Conservation (phyloP, 208 protist genomes). For the Trichomonas vaginalis region DNA sequence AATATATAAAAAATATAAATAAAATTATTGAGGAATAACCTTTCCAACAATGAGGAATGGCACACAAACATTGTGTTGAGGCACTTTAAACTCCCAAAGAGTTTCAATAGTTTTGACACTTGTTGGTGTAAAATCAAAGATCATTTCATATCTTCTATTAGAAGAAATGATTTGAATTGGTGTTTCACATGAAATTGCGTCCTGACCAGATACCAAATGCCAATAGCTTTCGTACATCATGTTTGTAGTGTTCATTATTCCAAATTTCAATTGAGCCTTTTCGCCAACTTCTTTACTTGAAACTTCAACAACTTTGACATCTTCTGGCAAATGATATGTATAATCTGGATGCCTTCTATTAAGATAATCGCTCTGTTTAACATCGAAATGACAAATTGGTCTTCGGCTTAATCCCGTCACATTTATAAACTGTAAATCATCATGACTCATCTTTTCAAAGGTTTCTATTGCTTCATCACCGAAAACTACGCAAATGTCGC, state of each 20-base stretch:
- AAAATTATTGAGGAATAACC: not conserved
- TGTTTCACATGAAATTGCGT: not conserved
- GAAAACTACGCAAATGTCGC: not conserved
- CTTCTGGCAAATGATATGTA: not conserved
- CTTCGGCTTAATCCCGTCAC: slow-evolving; percentile 59
- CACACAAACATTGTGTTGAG: not conserved
- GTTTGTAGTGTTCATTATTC: not conserved
- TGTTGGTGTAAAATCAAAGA: not conserved
- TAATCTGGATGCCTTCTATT: slow-evolving; percentile 33
- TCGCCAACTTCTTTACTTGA: not conserved
- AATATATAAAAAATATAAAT: not conserved
- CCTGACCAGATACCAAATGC: not conserved
- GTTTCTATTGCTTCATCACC: not conserved
- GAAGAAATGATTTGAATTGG: not conserved
- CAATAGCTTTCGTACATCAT: not conserved
- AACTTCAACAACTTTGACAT: not conserved
- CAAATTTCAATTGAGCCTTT: not conserved
- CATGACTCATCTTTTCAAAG: not conserved
- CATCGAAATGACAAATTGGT: slow-evolving; percentile 77
- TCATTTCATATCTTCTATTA: not conserved
- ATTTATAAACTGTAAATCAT: slow-evolving; percentile 34
- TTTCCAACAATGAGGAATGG: not conserved
- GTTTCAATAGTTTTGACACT: not conserved
- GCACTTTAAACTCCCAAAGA: not conserved
- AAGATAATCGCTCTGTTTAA: slow-evolving; percentile 65